Conservation (phyloP, 164 flowering plant species). For the Berberis vulgaris region DNA sequence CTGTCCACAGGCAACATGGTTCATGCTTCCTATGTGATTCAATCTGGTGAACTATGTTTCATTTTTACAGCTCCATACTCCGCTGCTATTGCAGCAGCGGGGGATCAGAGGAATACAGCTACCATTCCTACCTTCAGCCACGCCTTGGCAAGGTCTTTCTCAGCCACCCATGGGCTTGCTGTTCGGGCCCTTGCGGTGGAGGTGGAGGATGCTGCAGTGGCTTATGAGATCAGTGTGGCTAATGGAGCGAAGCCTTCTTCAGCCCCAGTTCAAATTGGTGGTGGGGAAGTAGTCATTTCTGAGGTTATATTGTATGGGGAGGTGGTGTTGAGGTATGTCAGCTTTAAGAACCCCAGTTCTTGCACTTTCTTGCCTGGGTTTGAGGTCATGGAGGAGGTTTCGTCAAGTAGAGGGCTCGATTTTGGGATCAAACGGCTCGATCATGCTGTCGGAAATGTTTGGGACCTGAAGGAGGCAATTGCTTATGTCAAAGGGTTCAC, state of each 20-base stretch:
- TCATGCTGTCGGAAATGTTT: constrained; percentile 79
- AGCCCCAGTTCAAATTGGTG: constrained; percentile 25
- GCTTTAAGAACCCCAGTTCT: constrained; percentile 18
- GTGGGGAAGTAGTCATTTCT: constrained; percentile 17
- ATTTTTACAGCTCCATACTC: constrained; percentile 91
- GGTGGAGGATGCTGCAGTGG: constrained; percentile 50
- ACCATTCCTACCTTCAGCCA: constrained; percentile 51
- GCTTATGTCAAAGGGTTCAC: constrained; percentile 51
- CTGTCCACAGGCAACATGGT: constrained; percentile 68
- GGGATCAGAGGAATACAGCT: constrained; percentile 22
- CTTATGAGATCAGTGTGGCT: constrained; percentile 37
- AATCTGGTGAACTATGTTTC: constrained; percentile 52
- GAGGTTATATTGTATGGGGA: constrained; percentile 73
- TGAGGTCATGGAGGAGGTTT: constrained; percentile 21
- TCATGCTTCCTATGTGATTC: constrained; percentile 71
- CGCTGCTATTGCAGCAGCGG: constrained; percentile 32
- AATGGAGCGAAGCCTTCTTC: constrained; percentile 47
- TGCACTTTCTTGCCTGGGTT: constrained; percentile 52
- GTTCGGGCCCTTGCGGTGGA: constrained; percentile 60
- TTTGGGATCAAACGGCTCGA: constrained; percentile 63
- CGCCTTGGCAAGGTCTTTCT: constrained; percentile 32
- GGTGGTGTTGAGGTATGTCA: constrained; percentile 54
- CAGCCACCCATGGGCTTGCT: constrained; percentile 62
- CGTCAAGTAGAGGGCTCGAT: constrained; percentile 30
- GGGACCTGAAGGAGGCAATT: constrained; percentile 44